Conservation (phyloP, 2,329 filamentous ascomycete genomes). For the Aspergillus proliferans region DNA sequence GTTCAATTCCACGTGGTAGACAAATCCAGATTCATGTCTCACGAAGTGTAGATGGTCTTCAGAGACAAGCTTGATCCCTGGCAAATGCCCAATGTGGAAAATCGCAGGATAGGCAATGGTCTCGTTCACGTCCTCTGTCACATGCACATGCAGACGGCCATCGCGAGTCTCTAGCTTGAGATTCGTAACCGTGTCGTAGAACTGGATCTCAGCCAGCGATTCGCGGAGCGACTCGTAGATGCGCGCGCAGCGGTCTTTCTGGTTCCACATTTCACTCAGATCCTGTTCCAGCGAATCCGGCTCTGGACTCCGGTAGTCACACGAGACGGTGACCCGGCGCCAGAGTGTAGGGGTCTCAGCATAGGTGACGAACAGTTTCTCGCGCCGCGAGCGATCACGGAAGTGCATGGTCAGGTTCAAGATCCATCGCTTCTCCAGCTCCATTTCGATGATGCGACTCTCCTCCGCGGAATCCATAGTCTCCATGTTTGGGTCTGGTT, state of each 20-base stretch:
- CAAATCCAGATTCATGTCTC: constrained; percentile 91
- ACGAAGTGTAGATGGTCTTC: constrained; percentile 79
- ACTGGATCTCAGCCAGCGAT: constrained; percentile 86
- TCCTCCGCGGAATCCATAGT: constrained; percentile 20
- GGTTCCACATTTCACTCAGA: constrained; percentile 68
- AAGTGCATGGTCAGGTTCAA: constrained; percentile 98
- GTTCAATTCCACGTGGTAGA: constrained; percentile 78
- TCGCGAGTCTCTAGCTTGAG: constrained; percentile 86
- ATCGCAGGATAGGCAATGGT: constrained; percentile 79
- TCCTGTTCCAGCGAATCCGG: constrained; percentile 80
- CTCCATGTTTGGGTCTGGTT: constrained; percentile 13
- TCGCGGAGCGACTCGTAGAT: constrained; percentile 95
- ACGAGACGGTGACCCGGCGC: constrained; percentile 84
- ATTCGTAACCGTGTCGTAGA: constrained; percentile 93
- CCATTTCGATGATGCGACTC: constrained; percentile 57
- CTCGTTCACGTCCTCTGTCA: constrained; percentile 95
- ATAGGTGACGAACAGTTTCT: constrained; percentile 98
- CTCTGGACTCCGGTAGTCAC: constrained; percentile 80
- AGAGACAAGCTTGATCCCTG: constrained; percentile 44
- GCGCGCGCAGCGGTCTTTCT: constrained; percentile 84
- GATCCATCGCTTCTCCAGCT: constrained; percentile 87
- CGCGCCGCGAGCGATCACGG: constrained; percentile 80
- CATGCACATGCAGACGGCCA: constrained; percentile 85
- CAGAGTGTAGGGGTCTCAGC: constrained; percentile 72
- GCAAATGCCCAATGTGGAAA: constrained; percentile 66